phyloP scores from a whole-genome alignment of 768 basidiomycete species.

The Pleurotus sapidus region DNA sequence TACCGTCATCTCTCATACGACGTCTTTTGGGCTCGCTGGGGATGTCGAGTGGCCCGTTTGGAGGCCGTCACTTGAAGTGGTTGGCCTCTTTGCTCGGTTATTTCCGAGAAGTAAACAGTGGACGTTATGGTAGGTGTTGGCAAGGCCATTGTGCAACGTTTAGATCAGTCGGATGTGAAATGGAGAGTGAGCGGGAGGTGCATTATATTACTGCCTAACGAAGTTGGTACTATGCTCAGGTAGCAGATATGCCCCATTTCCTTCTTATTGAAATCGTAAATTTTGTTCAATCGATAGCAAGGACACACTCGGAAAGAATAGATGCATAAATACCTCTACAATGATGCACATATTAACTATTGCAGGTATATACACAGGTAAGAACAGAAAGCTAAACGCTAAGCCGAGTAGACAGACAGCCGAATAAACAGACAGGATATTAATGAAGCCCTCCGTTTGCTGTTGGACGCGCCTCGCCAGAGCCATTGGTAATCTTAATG shows the following conservation, averaged over 20 bases:
- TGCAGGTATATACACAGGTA: not conserved
- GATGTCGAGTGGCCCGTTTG: slow-evolving; percentile 87
- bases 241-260: not conserved
- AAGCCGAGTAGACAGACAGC: not conserved
- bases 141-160: slow-evolving; percentile 59
- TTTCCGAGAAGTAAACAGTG: slow-evolving; percentile 95
- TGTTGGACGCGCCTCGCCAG: not conserved
- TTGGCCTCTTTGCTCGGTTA: slow-evolving; percentile 72
- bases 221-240: too few species aligned
- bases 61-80: slow-evolving; percentile 68
- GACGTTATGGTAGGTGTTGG: slow-evolving; percentile 87
- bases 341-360: not conserved
- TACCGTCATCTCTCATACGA: not conserved
- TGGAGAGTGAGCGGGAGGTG: slow-evolving; percentile 85
- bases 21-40: slow-evolving; percentile 66
- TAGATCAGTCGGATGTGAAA: slow-evolving; percentile 62
- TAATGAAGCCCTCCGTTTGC: not conserved
- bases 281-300: not conserved
- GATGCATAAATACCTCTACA: not conserved
- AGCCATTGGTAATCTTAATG: slow-evolving; percentile 5
- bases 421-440: not conserved
- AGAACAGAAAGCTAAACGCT: not conserved
- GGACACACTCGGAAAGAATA: not conserved
- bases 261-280: not conserved
- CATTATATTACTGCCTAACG: slow-evolving; percentile 17